Conservation (phyloP, 805 yeast species). For the Lipomyces chichibuensis region DNA sequence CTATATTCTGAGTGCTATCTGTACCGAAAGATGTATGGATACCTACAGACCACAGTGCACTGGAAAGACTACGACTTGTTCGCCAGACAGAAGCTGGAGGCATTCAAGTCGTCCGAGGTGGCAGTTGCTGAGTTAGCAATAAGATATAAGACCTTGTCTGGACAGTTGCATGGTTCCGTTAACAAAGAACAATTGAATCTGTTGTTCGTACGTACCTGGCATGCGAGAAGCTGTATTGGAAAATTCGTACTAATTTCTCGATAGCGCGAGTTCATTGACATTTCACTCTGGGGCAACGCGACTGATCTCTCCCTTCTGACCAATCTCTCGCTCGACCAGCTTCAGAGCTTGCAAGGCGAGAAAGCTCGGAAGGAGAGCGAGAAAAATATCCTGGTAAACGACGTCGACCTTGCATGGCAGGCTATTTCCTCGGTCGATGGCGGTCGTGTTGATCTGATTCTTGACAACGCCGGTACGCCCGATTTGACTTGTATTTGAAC, state of each 20-base stretch:
- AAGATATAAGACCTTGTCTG: slow-evolving; percentile 54
- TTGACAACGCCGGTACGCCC: slow-evolving; percentile 52
- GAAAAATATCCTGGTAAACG: slow-evolving; percentile 37
- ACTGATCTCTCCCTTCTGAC: slow-evolving; percentile 90
- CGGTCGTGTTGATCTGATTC: slow-evolving; percentile 39
- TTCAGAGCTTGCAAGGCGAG: slow-evolving; percentile 87
- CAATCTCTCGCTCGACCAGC: slow-evolving; percentile 80
- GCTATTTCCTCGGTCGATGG: slow-evolving; percentile 20
- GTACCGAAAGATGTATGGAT: slow-evolving; percentile 56
- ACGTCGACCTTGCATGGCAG: slow-evolving; percentile 35
- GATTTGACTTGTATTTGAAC: background rate
- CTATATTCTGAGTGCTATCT: slow-evolving; percentile 80
- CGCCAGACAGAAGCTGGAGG: slow-evolving; percentile 64
- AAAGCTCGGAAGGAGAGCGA: slow-evolving; percentile 61
- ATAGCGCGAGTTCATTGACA: slow-evolving; percentile 81
- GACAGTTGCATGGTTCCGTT: slow-evolving; percentile 36
- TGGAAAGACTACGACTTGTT: slow-evolving; percentile 75
- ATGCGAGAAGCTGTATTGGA: slow-evolving; percentile 45
- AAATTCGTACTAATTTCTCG: slow-evolving; percentile 51
- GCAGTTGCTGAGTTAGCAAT: slow-evolving; percentile 84
- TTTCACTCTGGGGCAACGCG: slow-evolving; percentile 97
- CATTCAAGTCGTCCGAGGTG: slow-evolving; percentile 70
- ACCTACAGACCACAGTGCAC: slow-evolving; percentile 41
- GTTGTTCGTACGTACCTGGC: slow-evolving; percentile 31
- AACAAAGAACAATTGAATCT: slow-evolving; percentile 38